These are phyloP conservation scores for Xylaria sp. DNA, from an alignment of 2,329 filamentous ascomycete genomes.

Conservation along the genomic window DNA sequence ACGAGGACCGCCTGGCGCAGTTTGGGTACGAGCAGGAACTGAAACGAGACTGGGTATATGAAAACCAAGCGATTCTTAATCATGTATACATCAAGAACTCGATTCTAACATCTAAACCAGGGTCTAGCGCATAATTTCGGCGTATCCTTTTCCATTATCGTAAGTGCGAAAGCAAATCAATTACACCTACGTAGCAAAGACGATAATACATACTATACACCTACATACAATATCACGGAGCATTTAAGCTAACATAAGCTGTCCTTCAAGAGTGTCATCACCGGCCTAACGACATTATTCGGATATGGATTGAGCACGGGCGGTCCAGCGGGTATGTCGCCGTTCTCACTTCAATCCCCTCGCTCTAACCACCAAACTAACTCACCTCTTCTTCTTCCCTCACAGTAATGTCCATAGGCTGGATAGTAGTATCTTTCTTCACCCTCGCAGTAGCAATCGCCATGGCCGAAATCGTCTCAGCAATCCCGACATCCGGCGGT, in stretches of 20 bases:
- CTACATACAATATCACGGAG: too few species aligned
- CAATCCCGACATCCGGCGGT: conserved; percentile 63
- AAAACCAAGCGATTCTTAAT: not conserved
- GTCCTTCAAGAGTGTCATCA: conserved; percentile 59
- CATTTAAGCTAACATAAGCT: not conserved
- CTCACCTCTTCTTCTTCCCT: not conserved
- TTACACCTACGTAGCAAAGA: not conserved
- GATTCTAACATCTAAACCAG: conserved; percentile 12
- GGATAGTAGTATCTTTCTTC: conserved; percentile 61
- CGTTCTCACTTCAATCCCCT: not conserved
- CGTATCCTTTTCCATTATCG: conserved; percentile 66
- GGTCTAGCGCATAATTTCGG: conserved; percentile 65
- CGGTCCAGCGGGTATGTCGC: conserved; percentile 49
- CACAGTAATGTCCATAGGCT: conserved; percentile 47
- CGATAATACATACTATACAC: not conserved
- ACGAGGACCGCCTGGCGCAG: conserved; percentile 58
- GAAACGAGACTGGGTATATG: conserved; percentile 57
- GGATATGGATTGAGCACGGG: conserved; percentile 61
- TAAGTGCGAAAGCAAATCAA: conserved; percentile 38
- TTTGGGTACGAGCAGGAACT: conserved; percentile 67
- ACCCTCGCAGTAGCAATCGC: conserved; percentile 59
- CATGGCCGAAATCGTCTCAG: conserved; percentile 65
- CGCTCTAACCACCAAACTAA: not conserved
- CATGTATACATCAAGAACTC: too few species aligned
- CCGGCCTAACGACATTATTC: conserved; percentile 64